Base-by-base conservation (phyloP, 2,329 filamentous ascomycete genomes). In the Talaromyces amestolkiae region DNA sequence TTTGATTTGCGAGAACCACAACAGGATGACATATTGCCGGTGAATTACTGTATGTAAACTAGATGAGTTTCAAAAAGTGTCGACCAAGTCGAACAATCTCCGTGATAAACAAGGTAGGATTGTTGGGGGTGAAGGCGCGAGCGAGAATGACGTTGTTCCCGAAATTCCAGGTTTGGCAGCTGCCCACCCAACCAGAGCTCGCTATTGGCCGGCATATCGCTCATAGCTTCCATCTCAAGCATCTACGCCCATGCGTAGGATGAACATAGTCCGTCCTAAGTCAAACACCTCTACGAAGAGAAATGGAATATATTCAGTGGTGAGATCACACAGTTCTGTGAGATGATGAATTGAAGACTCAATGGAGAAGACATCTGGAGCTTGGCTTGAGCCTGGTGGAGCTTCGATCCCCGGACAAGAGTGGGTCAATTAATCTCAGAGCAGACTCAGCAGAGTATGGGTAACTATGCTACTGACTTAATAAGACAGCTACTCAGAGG, bases 11-110 rank as follows among this genome's bases (percentile, higher is more conserved):
- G 83, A 73, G 83, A 79, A 54, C 88, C 87, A 71, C 90, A 89
- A 77, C 89, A 92, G 43, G 87, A 89, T 69, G 86, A 83, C 81
- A 90, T 83, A 63, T 33, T 59, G 56, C 22, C 56, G 22, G 19
- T 41, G 3, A 7, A 31, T 59, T 27, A 59, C 2, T 33, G 31
- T 7, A 27, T 45, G 15, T n/a, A 51, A 9, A 24, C 9, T 27
- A 11, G 2, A 1, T 51, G 47, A 51, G 17, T 27, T 3, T 24
- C 13, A 19, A 43, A 37, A 7, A 31, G 27, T 1, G 22, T 22
- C 22, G 22, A 22, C 1, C 22, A 22, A 22, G 22, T 31, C 27
- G 27, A 31, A 6, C 27, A 6, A 31, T 31, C 27, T 31, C 27
- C 27, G 35, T 11, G 35, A 13, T 37, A 9, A 9, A 13, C 35